Conservation (phyloP, 768 basidiomycete genomes). For the Dioszegia aurantiaca region DNA sequence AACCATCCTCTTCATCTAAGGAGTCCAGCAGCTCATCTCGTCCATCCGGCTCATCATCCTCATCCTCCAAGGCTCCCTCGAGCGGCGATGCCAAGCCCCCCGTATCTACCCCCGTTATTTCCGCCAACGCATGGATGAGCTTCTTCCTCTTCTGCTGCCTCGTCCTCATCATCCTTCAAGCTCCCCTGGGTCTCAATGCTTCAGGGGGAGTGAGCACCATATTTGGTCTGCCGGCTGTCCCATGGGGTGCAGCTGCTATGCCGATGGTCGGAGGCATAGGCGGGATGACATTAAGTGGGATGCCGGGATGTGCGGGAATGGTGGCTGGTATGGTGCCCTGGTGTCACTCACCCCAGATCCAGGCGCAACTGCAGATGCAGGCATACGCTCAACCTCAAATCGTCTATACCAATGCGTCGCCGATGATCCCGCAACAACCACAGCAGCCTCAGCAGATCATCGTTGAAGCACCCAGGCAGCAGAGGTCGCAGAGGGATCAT, state of each 20-base stretch:
- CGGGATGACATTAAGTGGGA: slow-evolving; percentile 13
- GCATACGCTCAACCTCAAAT: slow-evolving; percentile 16
- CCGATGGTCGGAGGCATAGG: neutral
- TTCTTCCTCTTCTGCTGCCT: slow-evolving; percentile 47
- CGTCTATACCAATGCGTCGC: slow-evolving; percentile 7
- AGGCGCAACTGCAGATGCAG: neutral
- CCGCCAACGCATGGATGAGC: slow-evolving; percentile 44
- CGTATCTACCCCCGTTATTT: slow-evolving; percentile 31
- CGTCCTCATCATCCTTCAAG: slow-evolving; percentile 45
- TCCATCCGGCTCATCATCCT: slow-evolving; percentile 10
- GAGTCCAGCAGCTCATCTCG: slow-evolving; percentile 15
- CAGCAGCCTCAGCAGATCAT: neutral
- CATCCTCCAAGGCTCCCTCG: slow-evolving; percentile 17
- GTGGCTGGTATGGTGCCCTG: slow-evolving; percentile 32
- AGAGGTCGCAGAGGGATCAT: slow-evolving; percentile 1
- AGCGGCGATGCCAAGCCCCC: slow-evolving; percentile 18
- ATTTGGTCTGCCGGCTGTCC: slow-evolving; percentile 12
- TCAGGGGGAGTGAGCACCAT: neutral
- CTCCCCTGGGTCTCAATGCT: slow-evolving; percentile 39
- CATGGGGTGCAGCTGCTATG: slow-evolving; percentile 1
- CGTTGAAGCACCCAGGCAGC: neutral
- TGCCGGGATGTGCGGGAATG: slow-evolving; percentile 35
- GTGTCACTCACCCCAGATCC: slow-evolving; percentile 20
- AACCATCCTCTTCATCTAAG: neutral
- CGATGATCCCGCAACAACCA: no score